Evolutionary conservation across 1,139 yeast species (phyloP).

Genomic region (Debaryomycetaceae sp.): DNA sequence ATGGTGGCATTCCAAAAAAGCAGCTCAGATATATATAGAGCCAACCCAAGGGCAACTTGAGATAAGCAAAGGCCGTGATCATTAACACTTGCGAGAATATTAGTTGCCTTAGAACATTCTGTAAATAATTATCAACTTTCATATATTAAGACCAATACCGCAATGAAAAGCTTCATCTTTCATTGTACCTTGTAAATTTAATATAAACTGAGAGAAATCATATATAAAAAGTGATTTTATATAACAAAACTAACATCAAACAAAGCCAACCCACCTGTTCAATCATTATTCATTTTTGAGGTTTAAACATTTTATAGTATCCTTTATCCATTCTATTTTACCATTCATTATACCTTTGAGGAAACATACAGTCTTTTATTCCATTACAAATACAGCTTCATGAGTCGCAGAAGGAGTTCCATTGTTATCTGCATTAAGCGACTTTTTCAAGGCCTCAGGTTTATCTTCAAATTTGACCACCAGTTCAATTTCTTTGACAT

Average conservation of each 20-base stretch:
- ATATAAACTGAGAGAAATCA: neutral
- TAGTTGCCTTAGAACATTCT: no score
- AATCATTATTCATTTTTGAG: slow-evolving; percentile 2
- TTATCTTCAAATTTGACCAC: slow-evolving; percentile 1
- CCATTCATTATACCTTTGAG: neutral
- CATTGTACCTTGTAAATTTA: no score
- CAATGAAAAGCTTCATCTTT: neutral
- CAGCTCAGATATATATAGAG: slow-evolving; percentile 31
- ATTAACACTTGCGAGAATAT: no score
- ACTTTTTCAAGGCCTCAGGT: slow-evolving; percentile 1
- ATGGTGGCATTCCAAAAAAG: slow-evolving; percentile 25
- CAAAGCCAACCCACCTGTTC: neutral
- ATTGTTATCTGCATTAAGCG: neutral
- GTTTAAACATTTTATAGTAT: neutral
- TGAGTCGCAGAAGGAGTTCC: slow-evolving; percentile 5
- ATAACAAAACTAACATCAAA: neutral
- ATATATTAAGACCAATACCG: neutral
- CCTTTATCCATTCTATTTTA: neutral
- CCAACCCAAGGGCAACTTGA: slow-evolving; percentile 20
- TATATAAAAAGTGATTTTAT: neutral
- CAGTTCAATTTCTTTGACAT: slow-evolving; percentile 8
- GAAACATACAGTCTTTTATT: slow-evolving; percentile 12
- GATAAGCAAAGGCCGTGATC: no score
- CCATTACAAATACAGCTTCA: slow-evolving; percentile 37
- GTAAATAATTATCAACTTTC: neutral